Base-by-base conservation (phyloP, 352 stramenopile species). In the Globisporangium cystogenes region DNA sequence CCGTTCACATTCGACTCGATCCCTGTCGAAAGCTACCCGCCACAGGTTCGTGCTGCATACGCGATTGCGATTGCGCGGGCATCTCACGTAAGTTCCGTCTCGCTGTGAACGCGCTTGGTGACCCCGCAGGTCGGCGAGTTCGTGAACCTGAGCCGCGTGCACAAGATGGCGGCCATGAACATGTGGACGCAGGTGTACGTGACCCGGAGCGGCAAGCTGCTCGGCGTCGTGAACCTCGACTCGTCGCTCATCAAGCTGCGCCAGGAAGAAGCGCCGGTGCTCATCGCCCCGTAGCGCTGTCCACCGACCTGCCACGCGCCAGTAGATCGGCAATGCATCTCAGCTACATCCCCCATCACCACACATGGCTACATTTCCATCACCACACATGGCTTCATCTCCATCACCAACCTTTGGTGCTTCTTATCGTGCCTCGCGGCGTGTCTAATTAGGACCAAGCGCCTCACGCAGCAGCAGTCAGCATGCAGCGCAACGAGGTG, bases 151-250 rank as follows among this genome's bases (percentile, higher is more conserved):
- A 82, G 71, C 45, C 73, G 70, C 15, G 73, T 93, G 16, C 81
- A 90, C 66, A 84, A 87, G 29, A 64, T 88, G 41, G 77, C 82
- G 7, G 73, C 77, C n/a, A 87, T 90, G 56, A 85, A 76, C 37
- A 86, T 89, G 59, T 90, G 80, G 82, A 90, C 80, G 14, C 78
- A 93, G 45, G 77, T 93, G 15, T 91, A 90, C 54, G 82, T 91
- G 24, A 72, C 82, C 31, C 87, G 87, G 54, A 58, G 76, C 49
- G 78, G 82, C 60, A 76, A 82, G 42, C 55, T 91, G 4, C 55
- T 88, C 2, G 78, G 77, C 8, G 74, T 86, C 16, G 64, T 93
- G 52, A 84, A 90, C 44, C 62, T 91, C 27, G 76, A 86, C 37
- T 68, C 67, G 10, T 86, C 74, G 16, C 66, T 87, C 18, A 83